A percentile compares a stretch with the other conserved stretches of the same genome.
Evolutionary conservation across 345 rosid genomes (phyloP).

Genomic region (Adansonia digitata): DNA sequence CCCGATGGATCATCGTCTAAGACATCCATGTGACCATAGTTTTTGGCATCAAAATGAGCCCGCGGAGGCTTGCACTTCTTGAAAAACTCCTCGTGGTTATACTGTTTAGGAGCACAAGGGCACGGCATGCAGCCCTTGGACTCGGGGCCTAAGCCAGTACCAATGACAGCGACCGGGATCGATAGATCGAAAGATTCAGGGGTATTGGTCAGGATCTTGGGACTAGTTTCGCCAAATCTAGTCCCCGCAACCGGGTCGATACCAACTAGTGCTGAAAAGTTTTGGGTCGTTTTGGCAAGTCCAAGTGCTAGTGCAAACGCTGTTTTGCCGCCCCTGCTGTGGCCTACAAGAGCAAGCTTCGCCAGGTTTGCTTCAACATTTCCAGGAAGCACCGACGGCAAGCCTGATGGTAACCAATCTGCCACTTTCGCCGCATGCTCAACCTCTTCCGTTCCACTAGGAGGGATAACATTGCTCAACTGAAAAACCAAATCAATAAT

Average conservation of each 20-base stretch:
- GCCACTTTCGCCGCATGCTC: slow-evolving; percentile 23
- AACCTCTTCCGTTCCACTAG: slow-evolving; percentile 22
- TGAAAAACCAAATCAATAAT: neutral
- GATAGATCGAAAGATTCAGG: slow-evolving; percentile 20
- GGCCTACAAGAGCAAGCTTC: slow-evolving; percentile 30
- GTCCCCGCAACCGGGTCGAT: slow-evolving; percentile 37
- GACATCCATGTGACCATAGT: slow-evolving; percentile 45
- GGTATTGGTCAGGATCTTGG: slow-evolving; percentile 21
- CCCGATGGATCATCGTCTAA: slow-evolving; percentile 24
- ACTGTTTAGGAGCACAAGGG: slow-evolving; percentile 29
- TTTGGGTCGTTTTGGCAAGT: neutral
- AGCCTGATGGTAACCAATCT: slow-evolving; percentile 27
- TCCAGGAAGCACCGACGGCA: slow-evolving; percentile 14
- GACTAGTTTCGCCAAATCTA: neutral
- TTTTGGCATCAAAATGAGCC: slow-evolving; percentile 26
- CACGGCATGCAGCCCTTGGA: neutral
- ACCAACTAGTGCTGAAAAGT: slow-evolving; percentile 21
- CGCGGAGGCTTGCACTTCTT: slow-evolving; percentile 27
- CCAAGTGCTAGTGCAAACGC: slow-evolving; percentile 36
- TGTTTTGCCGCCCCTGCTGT: slow-evolving; percentile 38
- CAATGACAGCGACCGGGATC: slow-evolving; percentile 26
- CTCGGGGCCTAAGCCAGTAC: slow-evolving; percentile 29
- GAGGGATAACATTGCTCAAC: neutral
- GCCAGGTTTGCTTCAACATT: slow-evolving; percentile 10
- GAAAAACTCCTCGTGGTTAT: slow-evolving; percentile 33